phyloP scores from a whole-genome alignment of 2,329 filamentous ascomycete species.

The Ophiostoma novo-ulmi region DNA sequence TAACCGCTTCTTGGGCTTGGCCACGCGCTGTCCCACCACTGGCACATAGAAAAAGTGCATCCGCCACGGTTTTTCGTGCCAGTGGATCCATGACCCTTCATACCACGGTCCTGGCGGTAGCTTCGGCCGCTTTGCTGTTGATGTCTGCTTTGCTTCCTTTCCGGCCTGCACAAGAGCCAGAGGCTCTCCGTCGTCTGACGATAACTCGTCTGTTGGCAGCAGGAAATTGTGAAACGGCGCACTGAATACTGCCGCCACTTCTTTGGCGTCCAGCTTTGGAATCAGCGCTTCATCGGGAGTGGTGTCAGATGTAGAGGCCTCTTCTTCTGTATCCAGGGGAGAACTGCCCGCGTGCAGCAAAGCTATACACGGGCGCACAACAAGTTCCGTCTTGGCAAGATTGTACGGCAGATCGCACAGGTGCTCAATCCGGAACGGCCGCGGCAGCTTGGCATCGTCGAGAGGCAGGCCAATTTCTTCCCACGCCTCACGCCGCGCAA shows the following conservation, averaged over 20 bases:
- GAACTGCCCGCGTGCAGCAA: constrained; percentile 55
- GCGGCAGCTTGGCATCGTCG: constrained; percentile 61
- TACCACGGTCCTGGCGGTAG: constrained; percentile 68
- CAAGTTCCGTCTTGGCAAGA: constrained; percentile 66
- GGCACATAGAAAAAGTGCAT: constrained; percentile 93
- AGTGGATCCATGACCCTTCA: constrained; percentile 72
- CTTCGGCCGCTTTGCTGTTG: constrained; percentile 17
- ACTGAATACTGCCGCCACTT: constrained; percentile 91
- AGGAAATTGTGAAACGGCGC: constrained; percentile 84
- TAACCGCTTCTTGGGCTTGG: constrained; percentile 44
- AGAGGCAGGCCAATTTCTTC: constrained; percentile 90
- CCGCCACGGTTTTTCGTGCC: constrained; percentile 72
- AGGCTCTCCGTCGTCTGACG: constrained; percentile 26
- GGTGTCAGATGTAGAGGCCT: constrained; percentile 27
- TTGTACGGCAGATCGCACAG: constrained; percentile 77
- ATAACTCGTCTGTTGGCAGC: constrained; percentile 51
- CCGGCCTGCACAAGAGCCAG: constrained; percentile 4
- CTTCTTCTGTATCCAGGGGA: not conserved
- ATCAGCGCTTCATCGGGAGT: constrained; percentile 65
- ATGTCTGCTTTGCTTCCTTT: not conserved
- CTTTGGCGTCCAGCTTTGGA: constrained; percentile 76
- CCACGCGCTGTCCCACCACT: constrained; percentile 63
- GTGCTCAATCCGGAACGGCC: constrained; percentile 78
- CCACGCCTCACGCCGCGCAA: constrained; percentile 80
- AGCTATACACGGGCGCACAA: constrained; percentile 70